These are phyloP conservation scores for Aspergillus sp. DNA, from an alignment of 2,329 filamentous ascomycete species.

Conservation along the genomic window DNA sequence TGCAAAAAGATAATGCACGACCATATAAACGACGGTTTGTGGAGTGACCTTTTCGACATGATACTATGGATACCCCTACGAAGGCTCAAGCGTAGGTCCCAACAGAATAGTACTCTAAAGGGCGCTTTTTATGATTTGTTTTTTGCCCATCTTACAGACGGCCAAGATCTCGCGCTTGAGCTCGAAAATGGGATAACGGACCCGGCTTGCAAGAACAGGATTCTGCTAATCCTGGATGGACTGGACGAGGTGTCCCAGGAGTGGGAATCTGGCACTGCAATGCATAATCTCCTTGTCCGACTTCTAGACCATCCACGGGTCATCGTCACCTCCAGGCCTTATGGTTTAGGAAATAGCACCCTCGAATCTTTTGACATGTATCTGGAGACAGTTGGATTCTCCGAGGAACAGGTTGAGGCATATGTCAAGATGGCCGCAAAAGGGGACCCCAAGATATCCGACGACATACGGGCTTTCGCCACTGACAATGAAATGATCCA, in stretches of 20 bases:
- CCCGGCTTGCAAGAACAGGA: conserved; percentile 17
- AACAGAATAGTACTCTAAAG: neutral
- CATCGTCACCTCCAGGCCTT: conserved; percentile 45
- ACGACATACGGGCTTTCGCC: conserved; percentile 18
- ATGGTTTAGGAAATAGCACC: conserved; percentile 13
- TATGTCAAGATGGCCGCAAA: conserved; percentile 30
- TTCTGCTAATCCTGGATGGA: conserved; percentile 45
- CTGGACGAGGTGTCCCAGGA: conserved; percentile 43
- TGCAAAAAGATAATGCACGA: conserved; percentile 44
- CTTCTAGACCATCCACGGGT: conserved; percentile 37
- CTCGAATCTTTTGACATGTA: conserved; percentile 32
- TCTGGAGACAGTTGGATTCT: conserved; percentile 44
- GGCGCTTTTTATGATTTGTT: neutral
- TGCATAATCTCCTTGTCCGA: neutral
- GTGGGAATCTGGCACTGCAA: conserved; percentile 16
- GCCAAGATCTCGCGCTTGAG: too few relatives aligned
- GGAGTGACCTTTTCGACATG: neutral
- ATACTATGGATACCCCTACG: conserved; percentile 10
- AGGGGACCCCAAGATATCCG: neutral
- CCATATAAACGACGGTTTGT: conserved; percentile 20
- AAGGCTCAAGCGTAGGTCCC: neutral
- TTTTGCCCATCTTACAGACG: neutral
- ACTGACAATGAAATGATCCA: conserved; percentile 29
- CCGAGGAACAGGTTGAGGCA: conserved; percentile 32
- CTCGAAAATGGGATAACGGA: neutral